A percentile compares a stretch with the other conserved stretches of the same genome.
Conservation (phyloP, 129 eudicot species). For the Tanacetum coccineum region DNA sequence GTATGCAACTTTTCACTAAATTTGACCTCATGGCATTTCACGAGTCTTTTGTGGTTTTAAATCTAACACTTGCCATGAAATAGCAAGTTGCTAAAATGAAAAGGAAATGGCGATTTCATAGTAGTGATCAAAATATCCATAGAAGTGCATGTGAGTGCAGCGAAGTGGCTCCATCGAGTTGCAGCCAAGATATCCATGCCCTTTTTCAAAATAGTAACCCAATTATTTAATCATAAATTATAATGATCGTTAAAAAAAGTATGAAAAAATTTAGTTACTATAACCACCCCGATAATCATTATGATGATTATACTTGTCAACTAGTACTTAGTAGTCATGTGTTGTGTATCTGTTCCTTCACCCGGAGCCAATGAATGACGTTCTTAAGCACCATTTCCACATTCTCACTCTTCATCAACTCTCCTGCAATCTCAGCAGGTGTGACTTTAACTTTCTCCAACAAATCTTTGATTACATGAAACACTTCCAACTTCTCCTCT, state of each 20-base stretch:
- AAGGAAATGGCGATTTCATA: too few relatives aligned
- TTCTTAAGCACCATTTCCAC: constrained; percentile 32
- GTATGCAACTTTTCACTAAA: too few relatives aligned
- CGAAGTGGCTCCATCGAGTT: too few relatives aligned
- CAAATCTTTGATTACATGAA: constrained; percentile 25
- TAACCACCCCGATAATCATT: background rate
- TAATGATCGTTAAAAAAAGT: background rate
- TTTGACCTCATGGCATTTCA: too few relatives aligned
- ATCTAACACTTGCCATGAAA: too few relatives aligned
- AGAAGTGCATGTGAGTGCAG: too few relatives aligned
- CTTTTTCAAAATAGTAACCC: background rate
- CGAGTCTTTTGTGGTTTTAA: too few relatives aligned
- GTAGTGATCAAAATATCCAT: too few relatives aligned
- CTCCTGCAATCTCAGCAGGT: constrained; percentile 58
- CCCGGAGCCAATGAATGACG: constrained; percentile 28
- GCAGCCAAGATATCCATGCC: too few relatives aligned
- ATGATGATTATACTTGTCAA: background rate
- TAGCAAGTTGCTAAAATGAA: too few relatives aligned
- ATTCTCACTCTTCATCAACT: constrained; percentile 45
- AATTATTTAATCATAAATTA: background rate
- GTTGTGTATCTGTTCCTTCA: constrained; percentile 25
- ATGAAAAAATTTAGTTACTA: background rate
- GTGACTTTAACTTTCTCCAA: constrained; percentile 39
- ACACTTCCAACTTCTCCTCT: constrained; percentile 26
- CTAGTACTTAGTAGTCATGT: background rate